Evolutionary conservation across 306 rosid genomes (phyloP), one percentile per base, ranked within the genome.

Genomic region (Comarum palustre): DNA sequence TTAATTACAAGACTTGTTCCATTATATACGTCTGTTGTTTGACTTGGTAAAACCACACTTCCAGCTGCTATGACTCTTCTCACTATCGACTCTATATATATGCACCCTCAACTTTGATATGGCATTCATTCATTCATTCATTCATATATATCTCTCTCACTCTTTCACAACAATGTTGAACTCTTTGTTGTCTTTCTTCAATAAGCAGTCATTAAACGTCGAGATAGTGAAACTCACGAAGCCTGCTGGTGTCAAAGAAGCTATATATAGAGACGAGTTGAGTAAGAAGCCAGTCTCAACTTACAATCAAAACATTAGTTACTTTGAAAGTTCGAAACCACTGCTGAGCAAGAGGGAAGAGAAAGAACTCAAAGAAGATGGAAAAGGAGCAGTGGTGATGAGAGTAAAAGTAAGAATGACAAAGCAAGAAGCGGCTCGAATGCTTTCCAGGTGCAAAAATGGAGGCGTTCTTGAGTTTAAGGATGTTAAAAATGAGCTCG

Each of bases 341-440:
- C 80, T 78, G 22, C 41, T 87, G 66, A 17, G 82, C 51, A 84
- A 87, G 82, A 80, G 57, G 81, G 81, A 83, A 0, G 68, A 69
- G 10, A 78, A 73, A 73, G n/a, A n/a, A n/a, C n/a, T n/a, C n/a
- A n/a, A n/a, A n/a, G 67, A 77, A 1, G 25, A 20, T 20, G 24
- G 15, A 58, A 45, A 50, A 39, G 69, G 71, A 12, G 76, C 20
- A 25, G 67, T 70, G 29, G 72, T 72, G 34, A 80, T 81, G n/a
- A 83, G 91, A 73, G 87, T 90, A 50, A 90, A 86, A 73, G 83
- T 90, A 2, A 84, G 48, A 83, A 88, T 90, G 93, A 90, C 96
- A 55, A 90, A 80, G 79, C 72, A 86, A 78, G 91, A 90, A 77
- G 96, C 93, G 0, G 73, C 80, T n/a, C 68, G 83, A 46, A 61